These are phyloP conservation scores for Camelina neglecta DNA, from an alignment of 345 rosid species.

Conservation along the genomic window DNA sequence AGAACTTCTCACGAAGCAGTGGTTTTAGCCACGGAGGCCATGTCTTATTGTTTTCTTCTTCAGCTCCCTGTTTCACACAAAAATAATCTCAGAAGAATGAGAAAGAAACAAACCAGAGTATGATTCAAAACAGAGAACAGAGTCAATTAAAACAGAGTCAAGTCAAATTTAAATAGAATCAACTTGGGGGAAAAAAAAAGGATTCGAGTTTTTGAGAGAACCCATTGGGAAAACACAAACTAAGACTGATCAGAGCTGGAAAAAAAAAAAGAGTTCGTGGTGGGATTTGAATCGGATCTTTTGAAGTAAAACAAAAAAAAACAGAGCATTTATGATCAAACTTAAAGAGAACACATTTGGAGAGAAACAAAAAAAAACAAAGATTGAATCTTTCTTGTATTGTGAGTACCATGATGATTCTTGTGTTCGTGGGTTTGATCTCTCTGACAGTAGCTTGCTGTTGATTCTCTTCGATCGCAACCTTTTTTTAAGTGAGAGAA, in stretches of 20 bases:
- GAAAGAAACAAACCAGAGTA: not conserved
- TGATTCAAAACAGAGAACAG: not conserved
- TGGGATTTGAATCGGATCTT: constrained; percentile 19
- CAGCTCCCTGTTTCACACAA: constrained; percentile 51
- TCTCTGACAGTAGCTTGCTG: constrained; percentile 52
- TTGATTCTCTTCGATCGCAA: constrained; percentile 66
- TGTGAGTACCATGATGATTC: constrained; percentile 59
- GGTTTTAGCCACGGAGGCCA: constrained; percentile 93
- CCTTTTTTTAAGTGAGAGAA: constrained; percentile 47
- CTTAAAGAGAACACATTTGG: constrained; percentile 18
- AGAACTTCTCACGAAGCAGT: constrained; percentile 70
- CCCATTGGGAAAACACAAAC: not conserved
- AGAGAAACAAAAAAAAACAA: not conserved
- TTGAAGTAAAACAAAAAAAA: constrained; percentile 33
- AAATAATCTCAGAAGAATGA: not conserved
- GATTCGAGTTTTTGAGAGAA: constrained; percentile 15
- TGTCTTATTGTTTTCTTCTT: constrained; percentile 61
- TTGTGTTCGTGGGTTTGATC: constrained; percentile 62
- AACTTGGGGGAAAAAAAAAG: not conserved
- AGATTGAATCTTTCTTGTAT: not conserved
- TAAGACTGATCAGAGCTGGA: constrained; percentile 16
- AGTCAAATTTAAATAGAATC: not conserved
- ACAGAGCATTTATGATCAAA: constrained; percentile 34
- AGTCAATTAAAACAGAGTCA: not conserved
- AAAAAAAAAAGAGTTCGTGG: not conserved